Evolutionary conservation across 345 rosid species (phyloP), one percentile per base, ranked within the genome.

Genomic region (Eutrema heterophyllum): DNA sequence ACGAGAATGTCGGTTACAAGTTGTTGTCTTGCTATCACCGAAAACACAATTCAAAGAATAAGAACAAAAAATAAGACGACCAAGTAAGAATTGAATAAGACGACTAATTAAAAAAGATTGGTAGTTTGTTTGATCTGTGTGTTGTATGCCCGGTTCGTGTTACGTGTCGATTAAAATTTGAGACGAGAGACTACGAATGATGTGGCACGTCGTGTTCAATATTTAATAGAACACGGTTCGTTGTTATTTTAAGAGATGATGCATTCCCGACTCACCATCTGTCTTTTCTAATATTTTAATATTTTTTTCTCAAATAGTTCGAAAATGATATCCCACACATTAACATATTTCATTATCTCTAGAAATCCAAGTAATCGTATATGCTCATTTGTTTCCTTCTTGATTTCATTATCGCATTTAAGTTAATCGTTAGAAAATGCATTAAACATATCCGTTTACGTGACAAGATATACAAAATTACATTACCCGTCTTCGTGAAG

Each of bases 81-180:
- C 50, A 58, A 70, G 58, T 70, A n/a, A n/a, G 58, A 9, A 48
- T 36, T 46, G 58, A 73, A n/a, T 64, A 64, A n/a, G 64, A 55
- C 41, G 71, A 73, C 43, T 41, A 59, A 70, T 36, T 46, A 51
- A 73, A 15, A 65, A 50, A 12, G 50, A 73, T 27, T 32, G 60
- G 52, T 48, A 29, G 5, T 5, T 67, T 30, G 67, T 67, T 49
- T 57, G 27, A 14, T 36, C 40, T 58, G 38, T 40, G 72, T 49
- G 72, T 66, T 66, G 72, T 65, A 73, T 44, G 72, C 57, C 72
- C 9, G 52, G 52, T 66, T 65, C 77, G 52, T 41, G 51, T 38
- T 12, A 56, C 33, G 50, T 35, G 41, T 65, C 29, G 48, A 32
- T 55, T 44, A 16, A 54, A 35, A 13, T 38, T 54, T 4, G 41